These are phyloP conservation scores for Truncatella angustata DNA, from an alignment of 2,329 filamentous ascomycete genomes.

Conservation along the genomic window DNA sequence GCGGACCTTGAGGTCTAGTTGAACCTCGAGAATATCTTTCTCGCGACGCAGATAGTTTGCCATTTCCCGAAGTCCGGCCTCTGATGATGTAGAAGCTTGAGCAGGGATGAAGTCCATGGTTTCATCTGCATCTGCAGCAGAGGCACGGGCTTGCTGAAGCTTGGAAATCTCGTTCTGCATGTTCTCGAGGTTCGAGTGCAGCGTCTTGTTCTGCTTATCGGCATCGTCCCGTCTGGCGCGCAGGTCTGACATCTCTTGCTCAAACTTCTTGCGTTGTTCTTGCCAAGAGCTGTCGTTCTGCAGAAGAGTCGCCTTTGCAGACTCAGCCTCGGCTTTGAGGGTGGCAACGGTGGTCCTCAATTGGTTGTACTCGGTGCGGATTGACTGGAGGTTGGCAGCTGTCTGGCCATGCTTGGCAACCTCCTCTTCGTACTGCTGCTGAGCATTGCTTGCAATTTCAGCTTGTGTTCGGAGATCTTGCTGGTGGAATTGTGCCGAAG, in stretches of 20 bases:
- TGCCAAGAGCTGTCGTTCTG: slow-evolving; percentile 88
- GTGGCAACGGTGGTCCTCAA: slow-evolving; percentile 76
- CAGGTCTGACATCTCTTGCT: slow-evolving; percentile 79
- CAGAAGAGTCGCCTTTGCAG: slow-evolving; percentile 72
- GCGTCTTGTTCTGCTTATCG: slow-evolving; percentile 82
- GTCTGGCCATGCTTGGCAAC: slow-evolving; percentile 94
- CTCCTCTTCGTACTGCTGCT: slow-evolving; percentile 93
- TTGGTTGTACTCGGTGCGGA: slow-evolving; percentile 78
- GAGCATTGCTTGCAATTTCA: slow-evolving; percentile 87
- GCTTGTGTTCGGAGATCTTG: slow-evolving; percentile 91
- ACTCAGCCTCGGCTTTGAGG: slow-evolving; percentile 78
- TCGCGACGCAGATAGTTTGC: slow-evolving; percentile 90
- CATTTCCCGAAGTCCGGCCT: slow-evolving; percentile 82
- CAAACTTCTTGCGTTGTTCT: slow-evolving; percentile 75
- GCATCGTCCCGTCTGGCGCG: slow-evolving; percentile 79
- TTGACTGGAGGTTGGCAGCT: slow-evolving; percentile 76
- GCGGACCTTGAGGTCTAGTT: slow-evolving; percentile 84
- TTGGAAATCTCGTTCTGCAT: slow-evolving; percentile 76
- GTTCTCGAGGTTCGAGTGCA: slow-evolving; percentile 85
- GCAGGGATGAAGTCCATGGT: slow-evolving; percentile 53
- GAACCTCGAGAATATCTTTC: slow-evolving; percentile 97
- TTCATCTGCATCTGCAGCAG: slow-evolving; percentile 44
- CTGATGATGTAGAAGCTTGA: slow-evolving; percentile 54
- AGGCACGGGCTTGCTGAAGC: slow-evolving; percentile 72
- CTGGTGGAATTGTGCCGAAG: slow-evolving; percentile 80